Base-by-base conservation (phyloP, 1,139 yeast genomes). In the Pneumocystis sp. region DNA sequence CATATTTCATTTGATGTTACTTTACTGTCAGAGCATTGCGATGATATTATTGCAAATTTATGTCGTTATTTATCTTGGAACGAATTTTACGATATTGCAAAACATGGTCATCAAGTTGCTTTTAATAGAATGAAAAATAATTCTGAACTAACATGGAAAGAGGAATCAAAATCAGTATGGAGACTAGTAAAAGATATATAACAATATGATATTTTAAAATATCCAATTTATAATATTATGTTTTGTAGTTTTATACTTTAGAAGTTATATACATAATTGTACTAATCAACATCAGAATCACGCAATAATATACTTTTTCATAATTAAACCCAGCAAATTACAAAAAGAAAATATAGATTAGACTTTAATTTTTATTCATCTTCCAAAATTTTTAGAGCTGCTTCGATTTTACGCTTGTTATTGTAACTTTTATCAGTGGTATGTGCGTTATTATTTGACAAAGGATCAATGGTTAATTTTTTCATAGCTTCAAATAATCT, bases 1-100 rank as follows among this genome's bases (percentile, higher is more conserved):
- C 93, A 88, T 73, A 80, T 85, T 64, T 88, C 86, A 71, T 93
- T 93, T 74, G 97, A 91, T 74, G 82, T 89, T 31, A 83, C 85
- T 42, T 74, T 93, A 21, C 77, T 91, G 62, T 97, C 97, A 0
- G 65, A 64, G 10, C 83, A 83, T 70, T 90, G 97, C 76, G 97
- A 93, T 73, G 95, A 89, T 69, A 89, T 83, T 12, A 93, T 91
- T 8, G 82, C 85, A 59, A 83, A 83, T 74, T 75, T 91, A 2
- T 80, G 86, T 66, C 79, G 80, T 57, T 76, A 79, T 68, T 77
- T 89, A 63, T 83, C 82, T 1, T 89, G 96, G 96, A 75, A 78
- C 4, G 78, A 89, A 61, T 79, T 83, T 0, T 96, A 88, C 71
- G 77, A 79, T 31, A 80, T 76, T 78, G 70, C 57, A 50, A 50